Percentiles rank a stretch among this genome's conserved stretches.
Conservation (phyloP, 2,329 filamentous ascomycete species). For the Aciculosporium take region DNA sequence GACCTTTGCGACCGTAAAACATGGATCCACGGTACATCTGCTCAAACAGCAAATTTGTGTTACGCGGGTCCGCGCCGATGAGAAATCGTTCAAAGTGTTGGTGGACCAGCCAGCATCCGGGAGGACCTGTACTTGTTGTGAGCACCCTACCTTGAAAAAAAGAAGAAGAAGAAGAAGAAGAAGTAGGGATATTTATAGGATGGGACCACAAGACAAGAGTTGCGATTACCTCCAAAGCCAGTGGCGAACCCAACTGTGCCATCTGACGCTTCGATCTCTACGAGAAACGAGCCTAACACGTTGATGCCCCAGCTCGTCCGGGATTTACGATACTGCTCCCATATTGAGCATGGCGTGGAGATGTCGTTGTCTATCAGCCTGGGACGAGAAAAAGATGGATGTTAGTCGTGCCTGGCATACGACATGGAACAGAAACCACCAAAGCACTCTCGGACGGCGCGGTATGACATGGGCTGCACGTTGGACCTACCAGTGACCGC, state of each 20-base stretch:
- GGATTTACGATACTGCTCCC: conserved; percentile 76
- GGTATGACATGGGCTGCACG: too few species aligned
- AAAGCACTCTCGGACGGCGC: neutral
- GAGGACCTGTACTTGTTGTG: conserved; percentile 43
- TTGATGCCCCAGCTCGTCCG: conserved; percentile 94
- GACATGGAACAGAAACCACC: neutral
- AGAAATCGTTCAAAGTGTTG: conserved; percentile 91
- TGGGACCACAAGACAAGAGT: neutral
- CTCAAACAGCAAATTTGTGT: conserved; percentile 86
- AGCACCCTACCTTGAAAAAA: neutral
- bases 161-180: neutral
- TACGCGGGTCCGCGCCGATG: conserved; percentile 73
- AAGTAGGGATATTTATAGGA: too few species aligned
- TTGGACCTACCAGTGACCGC: conserved; percentile 50
- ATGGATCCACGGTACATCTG: conserved; percentile 93
- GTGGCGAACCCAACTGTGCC: conserved; percentile 91
- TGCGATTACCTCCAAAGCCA: conserved; percentile 59
- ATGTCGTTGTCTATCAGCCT: conserved; percentile 90
- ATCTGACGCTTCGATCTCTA: conserved; percentile 79
- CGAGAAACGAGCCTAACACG: conserved; percentile 78
- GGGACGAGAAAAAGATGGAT: neutral
- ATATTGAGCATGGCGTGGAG: conserved; percentile 80
- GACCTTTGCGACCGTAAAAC: conserved; percentile 91
- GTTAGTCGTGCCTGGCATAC: neutral
- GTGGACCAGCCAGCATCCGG: conserved; percentile 85